These are phyloP conservation scores for Scheffersomyces lignicola DNA, from an alignment of 1,139 yeast genomes.

Conservation along the genomic window DNA sequence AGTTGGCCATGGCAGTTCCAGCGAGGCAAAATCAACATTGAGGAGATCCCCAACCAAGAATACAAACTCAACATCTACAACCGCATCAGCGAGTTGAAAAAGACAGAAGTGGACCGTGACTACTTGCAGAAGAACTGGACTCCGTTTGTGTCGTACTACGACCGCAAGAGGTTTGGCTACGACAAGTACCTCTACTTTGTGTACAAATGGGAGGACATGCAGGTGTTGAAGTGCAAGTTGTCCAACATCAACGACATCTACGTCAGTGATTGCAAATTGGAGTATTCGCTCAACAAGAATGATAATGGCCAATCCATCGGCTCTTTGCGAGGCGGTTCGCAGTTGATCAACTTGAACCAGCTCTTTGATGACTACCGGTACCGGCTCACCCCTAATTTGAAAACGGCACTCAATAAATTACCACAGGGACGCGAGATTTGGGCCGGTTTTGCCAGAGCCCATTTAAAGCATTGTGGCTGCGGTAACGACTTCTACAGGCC, in stretches of 20 bases:
- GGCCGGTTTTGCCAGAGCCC: constrained; percentile 39
- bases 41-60: constrained; percentile 16
- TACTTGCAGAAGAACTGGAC: constrained; percentile 42
- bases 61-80: constrained; percentile 20
- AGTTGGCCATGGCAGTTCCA: constrained; percentile 33
- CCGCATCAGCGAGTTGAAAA: constrained; percentile 23
- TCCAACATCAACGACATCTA: constrained; percentile 17
- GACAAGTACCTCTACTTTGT: constrained; percentile 32
- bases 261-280: constrained; percentile 28
- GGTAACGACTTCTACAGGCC: constrained; percentile 36
- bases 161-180: constrained; percentile 19
- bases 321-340: constrained; percentile 39
- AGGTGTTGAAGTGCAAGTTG: constrained; percentile 32
- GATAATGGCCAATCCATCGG: constrained; percentile 21
- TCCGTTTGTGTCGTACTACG: constrained; percentile 29
- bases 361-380: constrained; percentile 13
- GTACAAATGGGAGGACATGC: constrained; percentile 38
- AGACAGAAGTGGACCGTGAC: constrained; percentile 19
- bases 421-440: constrained; percentile 28
- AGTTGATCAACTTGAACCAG: constrained; percentile 25
- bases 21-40: constrained; percentile 27
- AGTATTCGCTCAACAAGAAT: constrained; percentile 20
- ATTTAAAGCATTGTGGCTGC: constrained; percentile 35
- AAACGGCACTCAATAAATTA: constrained; percentile 13
- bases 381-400: constrained; percentile 5